Base-by-base conservation (phyloP, 2,329 filamentous ascomycete species). In the Pyrenophora tritici-repentis region DNA sequence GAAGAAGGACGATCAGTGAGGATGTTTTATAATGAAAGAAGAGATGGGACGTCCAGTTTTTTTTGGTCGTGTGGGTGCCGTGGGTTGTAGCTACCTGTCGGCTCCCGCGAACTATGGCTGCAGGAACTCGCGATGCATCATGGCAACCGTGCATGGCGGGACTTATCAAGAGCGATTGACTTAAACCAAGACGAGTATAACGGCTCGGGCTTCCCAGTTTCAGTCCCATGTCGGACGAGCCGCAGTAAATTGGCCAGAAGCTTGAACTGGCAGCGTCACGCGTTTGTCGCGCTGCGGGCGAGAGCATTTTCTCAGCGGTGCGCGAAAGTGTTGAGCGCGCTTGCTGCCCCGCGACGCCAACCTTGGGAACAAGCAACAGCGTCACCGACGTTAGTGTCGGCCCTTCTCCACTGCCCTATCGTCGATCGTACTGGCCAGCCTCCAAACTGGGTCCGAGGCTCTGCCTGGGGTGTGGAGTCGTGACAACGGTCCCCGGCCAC, bases 81-180 rank as follows among this genome's bases (percentile, higher is more conserved):
- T 58, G 38, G 50, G 9, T 29, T 4, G 26, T 29, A 29, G 26
- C 26, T 29, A 29, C 9, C 26, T 59, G 44, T 53, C 47, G 55
- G 55, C 55, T 58, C 34, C 60, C 47, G 59, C 57, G 58, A 63
- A 62, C 61, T 62, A 16, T 52, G 10, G 49, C 34, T 70, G 67
- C 67, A 68, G 62, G 66, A 66, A 67, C 60, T 68, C 59, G 57
- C 63, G 63, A 70, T 67, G 48, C 55, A 61, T 69, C 62, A 67
- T 67, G 61, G 55, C 42, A 47, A 43, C 36, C 22, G 59, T 65
- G 60, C 66, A 50, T 51, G 41, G 55, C 47, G 53, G 53, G 53
- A 53, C 60, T 66, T 68, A 63, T 68, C 67, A 58, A 47, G 34
- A 42, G 45, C 43, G 42, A 38, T 39, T 46, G 35, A 39, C 34